phyloP scores from a whole-genome alignment of 1,284 basidiomycete genomes.

The Trichosporon asahii region DNA sequence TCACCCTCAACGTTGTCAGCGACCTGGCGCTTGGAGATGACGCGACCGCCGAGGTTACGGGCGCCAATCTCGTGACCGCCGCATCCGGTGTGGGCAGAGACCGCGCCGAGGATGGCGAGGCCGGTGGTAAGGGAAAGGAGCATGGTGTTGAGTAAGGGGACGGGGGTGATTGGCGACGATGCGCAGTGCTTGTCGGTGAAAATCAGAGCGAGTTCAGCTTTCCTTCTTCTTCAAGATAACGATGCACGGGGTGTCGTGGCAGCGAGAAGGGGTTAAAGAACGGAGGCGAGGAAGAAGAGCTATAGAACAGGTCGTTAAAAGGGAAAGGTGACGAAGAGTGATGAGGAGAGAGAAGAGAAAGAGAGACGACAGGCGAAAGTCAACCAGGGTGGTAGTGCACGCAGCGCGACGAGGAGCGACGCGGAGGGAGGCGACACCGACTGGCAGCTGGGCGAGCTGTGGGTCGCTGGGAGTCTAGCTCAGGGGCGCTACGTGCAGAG shows the following conservation, averaged over 20 bases:
- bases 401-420: neutral
- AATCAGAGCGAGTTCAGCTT: slow-evolving; percentile 7
- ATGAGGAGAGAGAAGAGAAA: neutral
- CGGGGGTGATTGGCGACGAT: neutral
- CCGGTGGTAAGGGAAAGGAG: slow-evolving; percentile 4
- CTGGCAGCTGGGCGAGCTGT: neutral
- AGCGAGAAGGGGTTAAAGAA: neutral
- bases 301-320: slow-evolving; percentile 3
- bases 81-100: slow-evolving; percentile 16
- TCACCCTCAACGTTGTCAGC: slow-evolving; percentile 7
- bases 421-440: neutral
- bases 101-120: slow-evolving; percentile 11
- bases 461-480: neutral
- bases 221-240: neutral
- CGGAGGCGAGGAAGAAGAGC: slow-evolving; percentile 5
- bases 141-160: neutral
- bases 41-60: slow-evolving; percentile 6
- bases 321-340: neutral
- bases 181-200: neutral
- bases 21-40: slow-evolving; percentile 13
- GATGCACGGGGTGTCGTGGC: neutral
- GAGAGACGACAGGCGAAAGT: neutral
- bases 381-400: no score
- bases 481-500: neutral
- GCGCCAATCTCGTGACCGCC: slow-evolving; percentile 20